phyloP scores from a whole-genome alignment of 805 yeast genomes.

The Candida piceae region DNA sequence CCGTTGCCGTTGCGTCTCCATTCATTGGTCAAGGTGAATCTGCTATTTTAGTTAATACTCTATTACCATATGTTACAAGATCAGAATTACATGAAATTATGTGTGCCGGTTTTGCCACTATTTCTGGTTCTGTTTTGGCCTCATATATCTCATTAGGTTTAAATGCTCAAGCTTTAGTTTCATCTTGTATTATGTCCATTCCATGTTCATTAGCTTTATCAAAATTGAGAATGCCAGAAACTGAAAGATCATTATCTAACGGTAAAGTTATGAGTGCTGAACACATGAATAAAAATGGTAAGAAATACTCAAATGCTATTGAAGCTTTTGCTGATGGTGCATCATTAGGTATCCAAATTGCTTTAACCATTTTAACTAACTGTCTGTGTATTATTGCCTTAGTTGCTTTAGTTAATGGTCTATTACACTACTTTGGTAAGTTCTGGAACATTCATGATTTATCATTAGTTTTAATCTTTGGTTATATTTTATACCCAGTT shows the following conservation, averaged over 20 bases:
- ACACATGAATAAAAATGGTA: slow-evolving; percentile 30
- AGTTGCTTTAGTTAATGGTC: slow-evolving; percentile 50
- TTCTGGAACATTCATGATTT: slow-evolving; percentile 52
- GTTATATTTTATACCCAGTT: slow-evolving; percentile 56
- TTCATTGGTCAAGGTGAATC: slow-evolving; percentile 64
- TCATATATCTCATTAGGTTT: slow-evolving; percentile 60
- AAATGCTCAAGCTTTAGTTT: slow-evolving; percentile 55
- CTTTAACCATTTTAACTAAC: slow-evolving; percentile 52
- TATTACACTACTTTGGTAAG: slow-evolving; percentile 55
- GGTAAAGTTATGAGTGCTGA: slow-evolving; percentile 46
- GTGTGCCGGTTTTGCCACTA: slow-evolving; percentile 61
- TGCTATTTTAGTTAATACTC: slow-evolving; percentile 55
- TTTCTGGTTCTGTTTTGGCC: slow-evolving; percentile 59
- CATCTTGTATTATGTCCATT: slow-evolving; percentile 67
- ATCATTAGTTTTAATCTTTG: slow-evolving; percentile 50
- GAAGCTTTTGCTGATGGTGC: slow-evolving; percentile 47
- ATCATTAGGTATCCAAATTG: slow-evolving; percentile 50
- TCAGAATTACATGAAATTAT: slow-evolving; percentile 61
- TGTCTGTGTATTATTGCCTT: slow-evolving; percentile 57
- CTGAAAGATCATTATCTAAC: slow-evolving; percentile 47
- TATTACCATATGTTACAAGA: slow-evolving; percentile 51
- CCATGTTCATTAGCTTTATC: slow-evolving; percentile 61
- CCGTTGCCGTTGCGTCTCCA: slow-evolving; percentile 63
- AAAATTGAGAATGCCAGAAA: slow-evolving; percentile 55
- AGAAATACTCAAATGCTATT: slow-evolving; percentile 38